Evolutionary conservation across 2,329 filamentous ascomycete species (phyloP), one percentile per base, ranked within the genome.

Genomic region (Aspergillus brunneoviolaceus): DNA sequence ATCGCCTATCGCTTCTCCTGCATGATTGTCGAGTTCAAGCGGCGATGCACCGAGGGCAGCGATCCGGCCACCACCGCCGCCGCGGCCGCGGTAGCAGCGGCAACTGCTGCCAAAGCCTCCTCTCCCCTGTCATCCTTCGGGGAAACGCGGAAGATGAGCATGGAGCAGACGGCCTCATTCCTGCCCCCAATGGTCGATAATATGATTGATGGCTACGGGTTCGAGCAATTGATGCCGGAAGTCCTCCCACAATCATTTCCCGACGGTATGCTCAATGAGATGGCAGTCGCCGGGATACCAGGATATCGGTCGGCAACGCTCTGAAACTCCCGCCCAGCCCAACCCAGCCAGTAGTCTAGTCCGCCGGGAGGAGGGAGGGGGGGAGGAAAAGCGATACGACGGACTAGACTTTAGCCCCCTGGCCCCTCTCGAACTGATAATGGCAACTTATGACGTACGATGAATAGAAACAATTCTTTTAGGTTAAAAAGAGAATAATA

Each of bases 1-100:
- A 67, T 74, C 14, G 67, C 72, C 0, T 74, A 73, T 55, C 67
- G 70, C 4, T 72, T 74, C 51, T 71, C 71, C 4, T 73, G 66
- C 33, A 69, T 73, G 35, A 65, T 74, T 33, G 62, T 66, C 42
- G 71, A 74, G 54, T 67, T 74, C 14, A 71, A 72, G 59, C 67
- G 69, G 11, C 66, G 71, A 6, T 72, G 70, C 31, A 65, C 68
- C 0, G 69, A 70, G 27, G 60, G 57, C 25, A 63, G 59, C 16
- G 63, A 67, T 19, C 63, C 69, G 21, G 59, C 65, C 3, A 51
- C 33, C 33, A 16, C 33, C 5, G 33, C 33, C 1, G 33, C 33
- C 9, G 33, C 33, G 33, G 33, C 29, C 25, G 53, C 39, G 7
- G 39, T 16, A 7, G 39, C 39, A 45, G 39, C 39, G 39, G 39